Evolutionary conservation across 140 eudicot genomes (phyloP).

Genomic region (Cichorium intybus): DNA sequence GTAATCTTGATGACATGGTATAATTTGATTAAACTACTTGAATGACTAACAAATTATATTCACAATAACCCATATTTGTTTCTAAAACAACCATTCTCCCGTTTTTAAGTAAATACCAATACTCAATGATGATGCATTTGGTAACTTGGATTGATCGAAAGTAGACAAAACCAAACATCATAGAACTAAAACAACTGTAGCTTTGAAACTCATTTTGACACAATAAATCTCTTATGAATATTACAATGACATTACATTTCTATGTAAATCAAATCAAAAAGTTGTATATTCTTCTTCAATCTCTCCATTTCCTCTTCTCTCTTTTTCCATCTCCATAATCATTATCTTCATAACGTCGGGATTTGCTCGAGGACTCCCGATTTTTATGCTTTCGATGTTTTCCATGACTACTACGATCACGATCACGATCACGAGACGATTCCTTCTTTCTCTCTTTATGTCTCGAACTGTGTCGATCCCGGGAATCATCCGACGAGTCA

Average conservation of each 20-base stretch:
- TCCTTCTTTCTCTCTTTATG: constrained; percentile 53
- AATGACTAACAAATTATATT: too few relatives aligned
- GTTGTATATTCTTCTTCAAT: constrained; percentile 18
- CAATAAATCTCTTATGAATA: neutral
- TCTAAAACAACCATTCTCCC: neutral
- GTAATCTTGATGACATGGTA: too few relatives aligned
- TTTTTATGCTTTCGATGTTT: constrained; percentile 60
- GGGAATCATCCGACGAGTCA: constrained; percentile 8
- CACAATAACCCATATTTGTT: neutral
- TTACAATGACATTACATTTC: constrained; percentile 1
- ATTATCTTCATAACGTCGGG: constrained; percentile 49
- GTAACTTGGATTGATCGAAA: too few relatives aligned
- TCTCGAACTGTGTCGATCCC: constrained; percentile 57
- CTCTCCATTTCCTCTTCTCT: constrained; percentile 49
- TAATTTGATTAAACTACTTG: too few relatives aligned
- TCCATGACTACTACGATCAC: constrained; percentile 63
- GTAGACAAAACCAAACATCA: neutral
- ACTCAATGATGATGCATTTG: too few relatives aligned
- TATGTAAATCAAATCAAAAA: constrained; percentile 10
- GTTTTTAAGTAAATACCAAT: too few relatives aligned
- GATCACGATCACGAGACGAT: constrained; percentile 42
- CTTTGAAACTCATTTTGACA: neutral
- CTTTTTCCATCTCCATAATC: constrained; percentile 44
- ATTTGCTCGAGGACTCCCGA: constrained; percentile 46
- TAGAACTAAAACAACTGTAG: neutral